phyloP scores from a whole-genome alignment of 2,329 filamentous ascomycete species.

The Parafenestella ontariensis region DNA sequence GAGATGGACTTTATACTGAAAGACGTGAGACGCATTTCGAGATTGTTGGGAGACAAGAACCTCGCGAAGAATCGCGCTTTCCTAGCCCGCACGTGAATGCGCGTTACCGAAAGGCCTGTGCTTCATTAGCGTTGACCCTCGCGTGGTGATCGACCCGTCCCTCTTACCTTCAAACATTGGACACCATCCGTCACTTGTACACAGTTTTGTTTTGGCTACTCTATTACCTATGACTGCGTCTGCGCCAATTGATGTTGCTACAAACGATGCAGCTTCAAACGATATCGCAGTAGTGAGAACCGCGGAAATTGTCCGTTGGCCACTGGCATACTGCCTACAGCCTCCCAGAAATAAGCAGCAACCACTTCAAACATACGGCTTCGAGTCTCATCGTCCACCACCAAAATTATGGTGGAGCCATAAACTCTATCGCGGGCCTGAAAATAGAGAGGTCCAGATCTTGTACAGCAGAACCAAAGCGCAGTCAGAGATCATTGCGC shows the following conservation, averaged over 20 bases:
- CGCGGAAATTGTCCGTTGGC: conserved; percentile 18
- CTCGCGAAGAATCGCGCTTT: background rate
- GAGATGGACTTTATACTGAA: background rate
- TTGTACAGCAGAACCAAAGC: conserved; percentile 77
- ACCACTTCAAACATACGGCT: conserved; percentile 9
- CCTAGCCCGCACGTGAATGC: background rate
- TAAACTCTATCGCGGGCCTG: conserved; percentile 67
- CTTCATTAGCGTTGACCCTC: background rate
- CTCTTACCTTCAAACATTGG: background rate
- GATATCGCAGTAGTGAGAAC: background rate
- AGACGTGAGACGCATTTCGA: background rate
- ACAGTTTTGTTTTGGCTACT: background rate
- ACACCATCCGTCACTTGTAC: background rate
- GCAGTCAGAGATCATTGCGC: conserved; percentile 70
- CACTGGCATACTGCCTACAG: conserved; percentile 26
- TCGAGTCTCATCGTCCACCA: conserved; percentile 3
- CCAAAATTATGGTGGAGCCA: conserved; percentile 68
- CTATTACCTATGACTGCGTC: background rate
- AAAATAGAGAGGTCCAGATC: conserved; percentile 66
- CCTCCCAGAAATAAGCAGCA: conserved; percentile 14
- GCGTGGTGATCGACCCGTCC: background rate
- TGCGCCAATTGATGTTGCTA: background rate
- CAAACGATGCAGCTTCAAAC: background rate
- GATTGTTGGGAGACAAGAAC: background rate
- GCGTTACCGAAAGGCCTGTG: background rate